phyloP scores from a whole-genome alignment of 2,329 filamentous ascomycete genomes.

The Talaromyces sp. region DNA sequence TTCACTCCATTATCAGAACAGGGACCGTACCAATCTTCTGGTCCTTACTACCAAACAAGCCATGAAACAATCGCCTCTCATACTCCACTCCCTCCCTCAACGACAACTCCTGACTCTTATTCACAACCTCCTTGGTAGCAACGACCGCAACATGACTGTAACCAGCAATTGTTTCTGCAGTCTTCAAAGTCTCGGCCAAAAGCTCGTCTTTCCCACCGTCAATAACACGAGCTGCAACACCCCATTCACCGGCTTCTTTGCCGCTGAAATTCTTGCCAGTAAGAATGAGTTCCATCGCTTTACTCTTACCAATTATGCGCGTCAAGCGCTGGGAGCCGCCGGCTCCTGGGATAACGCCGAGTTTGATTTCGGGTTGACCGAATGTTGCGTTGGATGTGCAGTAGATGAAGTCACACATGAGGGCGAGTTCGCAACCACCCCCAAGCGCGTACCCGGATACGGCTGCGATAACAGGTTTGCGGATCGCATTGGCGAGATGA shows the following conservation, averaged over 20 bases:
- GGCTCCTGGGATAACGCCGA: constrained; percentile 86
- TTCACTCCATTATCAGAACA: background rate
- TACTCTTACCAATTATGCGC: constrained; percentile 72
- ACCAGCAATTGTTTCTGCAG: constrained; percentile 82
- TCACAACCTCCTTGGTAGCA: constrained; percentile 95
- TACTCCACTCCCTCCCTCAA: constrained; percentile 89
- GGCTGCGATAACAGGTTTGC: constrained; percentile 90
- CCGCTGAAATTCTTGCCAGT: constrained; percentile 82
- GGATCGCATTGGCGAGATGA: constrained; percentile 71
- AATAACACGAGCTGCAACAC: constrained; percentile 78
- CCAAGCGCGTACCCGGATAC: constrained; percentile 93
- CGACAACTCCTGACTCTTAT: constrained; percentile 91
- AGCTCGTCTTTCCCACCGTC: constrained; percentile 69
- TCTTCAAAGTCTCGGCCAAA: constrained; percentile 72
- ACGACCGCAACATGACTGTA: constrained; percentile 83
- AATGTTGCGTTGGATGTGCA: constrained; percentile 82
- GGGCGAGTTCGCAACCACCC: constrained; percentile 90
- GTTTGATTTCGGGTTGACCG: constrained; percentile 94
- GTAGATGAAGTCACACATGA: constrained; percentile 97
- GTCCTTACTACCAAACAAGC: constrained; percentile 86
- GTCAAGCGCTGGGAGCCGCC: constrained; percentile 88
- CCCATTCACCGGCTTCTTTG: constrained; percentile 81
- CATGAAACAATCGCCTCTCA: constrained; percentile 89
- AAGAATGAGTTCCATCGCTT: constrained; percentile 86
- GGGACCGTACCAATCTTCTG: constrained; percentile 83